Base-by-base conservation (phyloP, 2,329 filamentous ascomycete species). In the Aspergillus brasiliensis region DNA sequence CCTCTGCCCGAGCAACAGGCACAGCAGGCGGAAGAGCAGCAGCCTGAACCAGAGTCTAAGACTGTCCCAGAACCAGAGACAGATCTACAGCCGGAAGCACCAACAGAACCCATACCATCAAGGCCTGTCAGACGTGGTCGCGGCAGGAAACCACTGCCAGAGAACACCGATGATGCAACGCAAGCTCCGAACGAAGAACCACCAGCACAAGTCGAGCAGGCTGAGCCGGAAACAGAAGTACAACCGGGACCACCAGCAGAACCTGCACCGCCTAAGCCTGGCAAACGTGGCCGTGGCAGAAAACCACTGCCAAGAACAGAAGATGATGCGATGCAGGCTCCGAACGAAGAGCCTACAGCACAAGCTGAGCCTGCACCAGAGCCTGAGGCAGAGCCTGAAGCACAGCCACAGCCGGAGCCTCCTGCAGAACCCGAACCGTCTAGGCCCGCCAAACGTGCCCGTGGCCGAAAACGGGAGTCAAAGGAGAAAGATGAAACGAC, bases 101-200 rank as follows among this genome's bases (percentile, higher is more conserved):
- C 51, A 44, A 34, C 40, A 47, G 55, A 61, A 28, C 37, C 46
- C 21, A n/a, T 34, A 10, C 44, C 46, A 46, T 17, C 46, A 13
- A 49, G 40, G 38, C 31, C 55, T 31, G 51, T 58, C 25, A 66
- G 66, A 57, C 62, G 58, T 28, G 55, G 58, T 40, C 63, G 57
- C 19, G 62, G 61, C 47, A 57, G 59, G 52, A 51, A 48, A 42
- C 56, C 65, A 59, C 23, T 37, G 34, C 34, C 46, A 15, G 46
- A 64, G 25, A 37, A 51, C 28, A 62, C 63, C 21, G 57, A 57
- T 34, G 57, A 54, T 11, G 21, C 56, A 52, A 58, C 60, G 44
- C 48, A 55, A 31, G 60, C 56, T 27, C 58, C 31, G 2, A 44
- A 17, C 13, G 51, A 42, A 21, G 37, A 10, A 8, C 3, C n/a